phyloP scores from a whole-genome alignment of 2,329 filamentous ascomycete species.

The Hirsutella rhossiliensis region DNA sequence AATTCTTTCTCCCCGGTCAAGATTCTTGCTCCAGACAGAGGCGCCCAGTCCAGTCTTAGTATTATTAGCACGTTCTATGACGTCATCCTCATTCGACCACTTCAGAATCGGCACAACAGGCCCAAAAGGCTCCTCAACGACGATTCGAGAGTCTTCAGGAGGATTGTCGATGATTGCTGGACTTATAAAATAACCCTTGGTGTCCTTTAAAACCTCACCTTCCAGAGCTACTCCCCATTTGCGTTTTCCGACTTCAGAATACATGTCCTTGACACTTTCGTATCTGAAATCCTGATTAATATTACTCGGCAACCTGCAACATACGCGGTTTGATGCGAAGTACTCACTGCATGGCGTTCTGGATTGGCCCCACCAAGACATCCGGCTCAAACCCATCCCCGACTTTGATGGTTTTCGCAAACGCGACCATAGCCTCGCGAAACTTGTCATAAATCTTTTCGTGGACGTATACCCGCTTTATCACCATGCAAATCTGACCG shows the following conservation, averaged over 20 bases:
- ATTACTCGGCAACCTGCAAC: background rate
- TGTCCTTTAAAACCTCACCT: background rate
- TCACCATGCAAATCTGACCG: slow-evolving; percentile 20
- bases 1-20: slow-evolving; percentile 36
- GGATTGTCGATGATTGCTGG: slow-evolving; percentile 9
- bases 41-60: slow-evolving; percentile 40
- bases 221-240: background rate
- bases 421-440: slow-evolving; percentile 31
- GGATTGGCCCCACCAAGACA: slow-evolving; percentile 38
- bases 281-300: background rate
- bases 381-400: slow-evolving; percentile 30
- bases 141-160: slow-evolving; percentile 36
- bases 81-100: slow-evolving; percentile 49
- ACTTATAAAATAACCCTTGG: slow-evolving; percentile 9
- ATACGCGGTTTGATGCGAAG: slow-evolving; percentile 1
- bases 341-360: slow-evolving; percentile 46
- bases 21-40: slow-evolving; percentile 44
- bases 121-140: slow-evolving; percentile 37
- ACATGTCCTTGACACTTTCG: slow-evolving; percentile 2
- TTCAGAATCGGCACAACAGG: slow-evolving; percentile 52
- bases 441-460: slow-evolving; percentile 43
- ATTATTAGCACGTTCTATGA: slow-evolving; percentile 42
- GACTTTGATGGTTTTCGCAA: slow-evolving; percentile 30
- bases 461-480: slow-evolving; percentile 46
- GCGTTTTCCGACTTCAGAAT: background rate